Percentiles rank a stretch among this genome's conserved stretches.
Evolutionary conservation across 225 moss, liverwort and hornwort genomes (phyloP).

Genomic region (Bryum argenteum): DNA sequence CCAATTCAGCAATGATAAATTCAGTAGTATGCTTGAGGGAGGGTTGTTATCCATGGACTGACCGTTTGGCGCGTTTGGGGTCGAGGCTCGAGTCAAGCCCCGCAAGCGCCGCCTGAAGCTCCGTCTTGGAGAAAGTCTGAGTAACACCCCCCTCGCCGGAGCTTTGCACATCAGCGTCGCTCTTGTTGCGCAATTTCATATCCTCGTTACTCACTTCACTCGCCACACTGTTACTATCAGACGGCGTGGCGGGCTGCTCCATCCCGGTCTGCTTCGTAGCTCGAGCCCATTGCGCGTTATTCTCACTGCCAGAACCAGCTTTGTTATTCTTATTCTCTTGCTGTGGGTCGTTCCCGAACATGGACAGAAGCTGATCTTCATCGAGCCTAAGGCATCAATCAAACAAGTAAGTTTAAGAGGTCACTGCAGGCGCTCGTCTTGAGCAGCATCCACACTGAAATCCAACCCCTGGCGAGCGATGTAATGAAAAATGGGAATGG

Average conservation of each 20-base stretch:
- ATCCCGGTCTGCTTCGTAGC: constrained; percentile 57
- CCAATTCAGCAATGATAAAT: too few species aligned
- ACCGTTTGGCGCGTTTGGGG: constrained; percentile 96
- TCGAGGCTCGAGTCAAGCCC: constrained; percentile 89
- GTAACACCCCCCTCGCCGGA: constrained; percentile 52
- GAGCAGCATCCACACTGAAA: constrained; percentile 7
- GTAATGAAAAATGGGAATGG: too few species aligned
- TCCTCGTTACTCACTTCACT: constrained; percentile 96
- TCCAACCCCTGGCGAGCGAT: neutral
- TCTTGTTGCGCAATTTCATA: constrained; percentile 28
- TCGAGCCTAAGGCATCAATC: constrained; percentile 44
- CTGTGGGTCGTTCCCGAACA: constrained; percentile 66
- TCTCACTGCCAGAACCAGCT: constrained; percentile 55
- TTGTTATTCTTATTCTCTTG: constrained; percentile 44
- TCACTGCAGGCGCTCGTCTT: neutral
- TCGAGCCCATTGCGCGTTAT: constrained; percentile 25
- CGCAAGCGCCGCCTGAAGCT: constrained; percentile 64
- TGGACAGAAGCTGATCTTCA: constrained; percentile 70
- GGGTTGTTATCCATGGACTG: too few species aligned
- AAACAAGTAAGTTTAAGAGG: constrained; percentile 25
- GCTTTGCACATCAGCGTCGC: constrained; percentile 49
- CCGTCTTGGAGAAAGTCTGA: constrained; percentile 65
- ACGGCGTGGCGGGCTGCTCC: constrained; percentile 80
- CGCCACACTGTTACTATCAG: constrained; percentile 89
- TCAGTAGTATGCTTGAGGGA: too few species aligned